phyloP scores from a whole-genome alignment of 768 basidiomycete genomes.

The Leccinum subgranulosum region DNA sequence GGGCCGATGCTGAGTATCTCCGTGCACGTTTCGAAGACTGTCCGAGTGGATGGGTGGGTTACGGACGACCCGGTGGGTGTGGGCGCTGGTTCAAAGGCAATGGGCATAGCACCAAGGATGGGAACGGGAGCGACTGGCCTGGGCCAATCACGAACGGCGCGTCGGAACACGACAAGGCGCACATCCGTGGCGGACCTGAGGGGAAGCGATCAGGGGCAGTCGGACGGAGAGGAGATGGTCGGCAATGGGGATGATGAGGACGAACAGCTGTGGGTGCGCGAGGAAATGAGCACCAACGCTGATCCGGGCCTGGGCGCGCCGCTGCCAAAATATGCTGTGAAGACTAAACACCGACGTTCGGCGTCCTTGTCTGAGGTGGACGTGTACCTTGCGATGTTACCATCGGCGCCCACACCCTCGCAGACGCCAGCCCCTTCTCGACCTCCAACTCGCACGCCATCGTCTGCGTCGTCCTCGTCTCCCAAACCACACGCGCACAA shows the following conservation, averaged over 20 bases:
- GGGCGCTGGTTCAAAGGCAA: neutral
- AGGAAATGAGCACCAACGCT: neutral
- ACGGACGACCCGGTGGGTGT: constrained; percentile 8
- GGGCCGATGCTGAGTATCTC: no score
- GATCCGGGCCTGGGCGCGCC: neutral
- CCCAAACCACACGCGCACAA: constrained; percentile 9
- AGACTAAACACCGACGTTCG: constrained; percentile 9
- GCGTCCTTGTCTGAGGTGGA: constrained; percentile 14
- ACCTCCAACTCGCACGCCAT: neutral
- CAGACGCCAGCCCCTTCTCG: neutral
- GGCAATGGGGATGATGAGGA: no score
- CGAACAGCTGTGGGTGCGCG: no score
- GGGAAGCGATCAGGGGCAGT: constrained; percentile 26
- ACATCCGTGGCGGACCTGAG: neutral
- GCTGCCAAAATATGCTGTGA: constrained; percentile 1
- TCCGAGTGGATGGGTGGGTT: constrained; percentile 17
- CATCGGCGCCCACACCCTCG: neutral
- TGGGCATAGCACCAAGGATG: neutral
- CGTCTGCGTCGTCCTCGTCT: neutral
- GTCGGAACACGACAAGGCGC: constrained; percentile 7
- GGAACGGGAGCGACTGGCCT: neutral
- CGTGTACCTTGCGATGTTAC: neutral
- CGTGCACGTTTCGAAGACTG: no score
- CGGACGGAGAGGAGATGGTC: constrained; percentile 21
- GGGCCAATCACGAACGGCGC: neutral